phyloP scores from a whole-genome alignment of 441 rosid genomes.

The Kokia cookei region DNA sequence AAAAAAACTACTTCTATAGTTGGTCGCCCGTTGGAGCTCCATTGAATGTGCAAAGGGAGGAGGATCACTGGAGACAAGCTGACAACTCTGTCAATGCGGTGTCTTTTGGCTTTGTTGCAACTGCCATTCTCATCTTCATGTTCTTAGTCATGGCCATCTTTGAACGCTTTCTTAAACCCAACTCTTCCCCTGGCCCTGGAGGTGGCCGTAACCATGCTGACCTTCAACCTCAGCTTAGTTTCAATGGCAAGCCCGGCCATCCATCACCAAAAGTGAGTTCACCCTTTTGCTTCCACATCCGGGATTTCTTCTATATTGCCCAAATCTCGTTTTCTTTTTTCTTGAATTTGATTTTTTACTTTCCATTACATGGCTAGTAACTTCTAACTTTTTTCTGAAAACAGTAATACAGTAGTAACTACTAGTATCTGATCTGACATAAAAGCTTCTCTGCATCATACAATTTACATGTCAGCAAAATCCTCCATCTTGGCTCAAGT shows the following conservation, averaged over 20 bases:
- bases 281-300: constrained; percentile 2
- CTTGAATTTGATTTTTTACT: constrained; percentile 4
- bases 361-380: background rate
- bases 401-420: background rate
- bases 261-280: constrained; percentile 83
- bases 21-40: constrained; percentile 86
- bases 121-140: constrained; percentile 97
- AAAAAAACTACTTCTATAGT: constrained; percentile 3
- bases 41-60: constrained; percentile 40
- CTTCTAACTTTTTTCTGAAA: too few relatives aligned
- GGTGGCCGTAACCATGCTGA: constrained; percentile 25
- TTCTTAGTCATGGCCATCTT: constrained; percentile 94
- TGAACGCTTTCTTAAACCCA: constrained; percentile 74
- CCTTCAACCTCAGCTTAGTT: constrained; percentile 46
- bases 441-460: background rate
- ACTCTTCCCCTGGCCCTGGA: constrained; percentile 15
- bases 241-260: constrained; percentile 51
- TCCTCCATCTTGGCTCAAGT: background rate
- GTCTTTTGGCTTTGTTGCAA: constrained; percentile 95
- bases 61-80: constrained; percentile 53
- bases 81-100: constrained; percentile 89
- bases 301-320: background rate
- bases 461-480: background rate
- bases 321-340: constrained; percentile 12
- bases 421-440: constrained; percentile 23